Base-by-base conservation (phyloP, 345 rosid species). In the Litchi chinensis region DNA sequence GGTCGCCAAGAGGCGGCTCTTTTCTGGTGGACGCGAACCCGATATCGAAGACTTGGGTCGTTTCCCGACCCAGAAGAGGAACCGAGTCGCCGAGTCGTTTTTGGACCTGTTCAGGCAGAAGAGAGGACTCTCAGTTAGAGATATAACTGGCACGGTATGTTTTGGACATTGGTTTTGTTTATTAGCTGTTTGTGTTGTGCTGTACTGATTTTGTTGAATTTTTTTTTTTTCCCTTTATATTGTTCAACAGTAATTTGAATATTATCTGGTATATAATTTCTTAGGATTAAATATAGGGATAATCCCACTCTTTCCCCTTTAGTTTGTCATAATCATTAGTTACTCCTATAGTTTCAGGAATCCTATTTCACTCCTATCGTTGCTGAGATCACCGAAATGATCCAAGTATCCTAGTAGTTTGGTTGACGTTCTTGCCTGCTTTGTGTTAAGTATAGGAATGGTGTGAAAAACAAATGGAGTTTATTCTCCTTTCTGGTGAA, bases 391-490 rank as follows among this genome's bases (percentile, higher is more conserved):
- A 26, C 28, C 28, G 28, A 26, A 26, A 26, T 26, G 1, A 26
- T 26, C 28, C 28, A 26, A 26, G 28, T 26, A 1, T 26, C 28
- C 28, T 26, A 26, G 28, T 26, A 26, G 68, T 21, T 28, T 21
- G 64, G 71, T 71, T 76, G 37, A 10, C 64, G 8, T 59, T 24
- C 66, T n/a, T 64, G 76, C 46, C 12, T 26, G 11, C 3, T 75
- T 54, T n/a, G 60, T 67, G 39, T 77, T 74, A 65, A 65, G 56
- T 24, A 22, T 77, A 95, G 97, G 97, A 95, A 83, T 95, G 98
- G 98, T 95, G 98, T 71, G 95, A 91, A 80, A 95, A 93, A 77
- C 87, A 90, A 82, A 88, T 86, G 93, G 93, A 95, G 88, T 87
- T 80, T 84, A 46, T 6, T 77, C 91, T 95, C 68, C 83, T 64